phyloP scores from a whole-genome alignment of 495 filamentous ascomycete species.

The Elaphomyces granulatus region DNA sequence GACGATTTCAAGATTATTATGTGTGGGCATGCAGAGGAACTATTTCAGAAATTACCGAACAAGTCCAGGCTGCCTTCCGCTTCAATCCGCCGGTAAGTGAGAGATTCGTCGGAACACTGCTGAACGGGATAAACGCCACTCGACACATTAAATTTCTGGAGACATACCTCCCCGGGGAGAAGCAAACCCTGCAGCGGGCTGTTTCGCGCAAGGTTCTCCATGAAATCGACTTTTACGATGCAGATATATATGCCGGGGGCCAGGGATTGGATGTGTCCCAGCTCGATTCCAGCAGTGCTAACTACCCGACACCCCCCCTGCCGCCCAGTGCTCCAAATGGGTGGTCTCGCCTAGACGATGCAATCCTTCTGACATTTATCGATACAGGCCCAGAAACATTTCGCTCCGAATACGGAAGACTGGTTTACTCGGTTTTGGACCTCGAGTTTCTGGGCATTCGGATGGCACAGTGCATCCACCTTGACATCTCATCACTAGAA shows the following conservation, averaged over 20 bases:
- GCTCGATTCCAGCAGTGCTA: not conserved
- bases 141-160: constrained; percentile 9
- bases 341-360: constrained; percentile 8
- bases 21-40: constrained; percentile 10
- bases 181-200: constrained; percentile 10
- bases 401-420: constrained; percentile 1
- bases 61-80: constrained; percentile 7
- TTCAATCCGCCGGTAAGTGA: constrained; percentile 6
- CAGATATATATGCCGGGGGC: constrained; percentile 6
- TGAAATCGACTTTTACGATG: constrained; percentile 4
- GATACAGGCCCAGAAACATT: constrained; percentile 4
- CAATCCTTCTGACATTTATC: constrained; percentile 5
- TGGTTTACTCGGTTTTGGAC: not conserved
- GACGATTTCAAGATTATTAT: constrained; percentile 8
- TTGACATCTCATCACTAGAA: constrained; percentile 1
- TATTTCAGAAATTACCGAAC: constrained; percentile 6
- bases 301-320: not conserved
- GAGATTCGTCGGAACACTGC: constrained; percentile 5
- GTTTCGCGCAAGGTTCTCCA: constrained; percentile 7
- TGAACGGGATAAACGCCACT: constrained; percentile 7
- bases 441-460: constrained; percentile 8
- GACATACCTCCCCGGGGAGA: constrained; percentile 9
- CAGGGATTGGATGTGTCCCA: constrained; percentile 5
- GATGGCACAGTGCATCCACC: constrained; percentile 8
- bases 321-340: not conserved